A percentile compares a stretch with the other conserved stretches of the same genome.
Conservation (phyloP, 805 yeast genomes). For the Komagataella populi region DNA sequence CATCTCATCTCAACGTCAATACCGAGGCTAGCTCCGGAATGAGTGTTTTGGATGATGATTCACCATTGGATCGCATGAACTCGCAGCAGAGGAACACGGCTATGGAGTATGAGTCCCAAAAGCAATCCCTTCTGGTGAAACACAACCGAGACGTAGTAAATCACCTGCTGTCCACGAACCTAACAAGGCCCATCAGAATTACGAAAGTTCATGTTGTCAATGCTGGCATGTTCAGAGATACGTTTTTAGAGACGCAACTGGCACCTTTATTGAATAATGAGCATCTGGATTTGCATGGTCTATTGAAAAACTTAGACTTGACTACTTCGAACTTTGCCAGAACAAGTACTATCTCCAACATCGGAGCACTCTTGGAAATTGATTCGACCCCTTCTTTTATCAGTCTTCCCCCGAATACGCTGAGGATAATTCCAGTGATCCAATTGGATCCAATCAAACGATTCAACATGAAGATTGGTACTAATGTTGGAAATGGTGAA, state of each 20-base stretch:
- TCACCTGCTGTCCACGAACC: slow-evolving; percentile 14
- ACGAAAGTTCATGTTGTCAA: slow-evolving; percentile 34
- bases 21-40: not conserved
- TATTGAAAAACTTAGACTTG: slow-evolving; percentile 26
- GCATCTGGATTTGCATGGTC: slow-evolving; percentile 23
- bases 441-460: slow-evolving; percentile 44
- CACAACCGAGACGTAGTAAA: slow-evolving; percentile 10
- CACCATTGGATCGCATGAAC: not conserved
- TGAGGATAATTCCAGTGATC: slow-evolving; percentile 15
- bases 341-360: slow-evolving; percentile 26
- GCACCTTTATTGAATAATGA: slow-evolving; percentile 26
- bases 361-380: slow-evolving; percentile 20
- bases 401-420: slow-evolving; percentile 8
- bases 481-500: slow-evolving; percentile 92
- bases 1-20: not conserved
- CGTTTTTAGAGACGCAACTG: slow-evolving; percentile 32
- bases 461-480: slow-evolving; percentile 82
- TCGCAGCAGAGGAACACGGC: not conserved
- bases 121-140: not conserved
- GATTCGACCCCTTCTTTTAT: slow-evolving; percentile 3
- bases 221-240: slow-evolving; percentile 26
- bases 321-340: slow-evolving; percentile 29
- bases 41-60: not conserved
- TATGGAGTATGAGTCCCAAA: not conserved
- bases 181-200: slow-evolving; percentile 27